A percentile compares a stretch with the other conserved stretches of the same genome.
Conservation (phyloP, 257 asterid species). For the Eustoma russellianum region DNA sequence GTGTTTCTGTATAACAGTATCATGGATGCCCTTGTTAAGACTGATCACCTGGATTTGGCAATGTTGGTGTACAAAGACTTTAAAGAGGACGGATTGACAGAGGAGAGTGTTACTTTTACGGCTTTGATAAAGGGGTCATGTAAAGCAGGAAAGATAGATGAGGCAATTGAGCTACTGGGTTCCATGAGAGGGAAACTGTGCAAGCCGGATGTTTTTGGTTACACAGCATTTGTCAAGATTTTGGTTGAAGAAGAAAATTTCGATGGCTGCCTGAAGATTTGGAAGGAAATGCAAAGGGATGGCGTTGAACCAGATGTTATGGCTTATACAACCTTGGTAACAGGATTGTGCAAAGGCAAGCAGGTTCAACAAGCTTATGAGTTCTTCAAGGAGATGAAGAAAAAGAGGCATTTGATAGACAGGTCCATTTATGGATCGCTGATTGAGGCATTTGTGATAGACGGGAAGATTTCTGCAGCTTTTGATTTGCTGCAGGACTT, state of each 20-base stretch:
- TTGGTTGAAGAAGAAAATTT: slow-evolving; percentile 58
- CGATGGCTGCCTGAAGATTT: slow-evolving; percentile 68
- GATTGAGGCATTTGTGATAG: slow-evolving; percentile 72
- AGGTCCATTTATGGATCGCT: slow-evolving; percentile 78
- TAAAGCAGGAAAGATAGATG: slow-evolving; percentile 55
- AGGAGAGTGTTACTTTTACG: slow-evolving; percentile 79
- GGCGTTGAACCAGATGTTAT: slow-evolving; percentile 74
- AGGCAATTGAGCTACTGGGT: slow-evolving; percentile 48
- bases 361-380: slow-evolving; percentile 48
- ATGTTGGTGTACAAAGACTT: slow-evolving; percentile 75
- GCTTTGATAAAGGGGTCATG: slow-evolving; percentile 82
- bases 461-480: slow-evolving; percentile 65
- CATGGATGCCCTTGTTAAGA: slow-evolving; percentile 88
- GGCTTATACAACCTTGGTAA: slow-evolving; percentile 75
- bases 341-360: slow-evolving; percentile 57
- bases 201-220: slow-evolving; percentile 96
- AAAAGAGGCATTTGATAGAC: slow-evolving; percentile 56
- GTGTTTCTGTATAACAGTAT: slow-evolving; percentile 74
- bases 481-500: slow-evolving; percentile 81
- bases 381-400: slow-evolving; percentile 83
- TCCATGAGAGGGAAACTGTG: slow-evolving; percentile 70
- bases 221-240: slow-evolving; percentile 83
- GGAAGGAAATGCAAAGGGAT: slow-evolving; percentile 82
- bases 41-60: slow-evolving; percentile 69
- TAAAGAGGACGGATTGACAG: slow-evolving; percentile 60